These are phyloP conservation scores for Fistulifera solaris DNA, from an alignment of 108 stramenopile genomes.

Conservation along the genomic window DNA sequence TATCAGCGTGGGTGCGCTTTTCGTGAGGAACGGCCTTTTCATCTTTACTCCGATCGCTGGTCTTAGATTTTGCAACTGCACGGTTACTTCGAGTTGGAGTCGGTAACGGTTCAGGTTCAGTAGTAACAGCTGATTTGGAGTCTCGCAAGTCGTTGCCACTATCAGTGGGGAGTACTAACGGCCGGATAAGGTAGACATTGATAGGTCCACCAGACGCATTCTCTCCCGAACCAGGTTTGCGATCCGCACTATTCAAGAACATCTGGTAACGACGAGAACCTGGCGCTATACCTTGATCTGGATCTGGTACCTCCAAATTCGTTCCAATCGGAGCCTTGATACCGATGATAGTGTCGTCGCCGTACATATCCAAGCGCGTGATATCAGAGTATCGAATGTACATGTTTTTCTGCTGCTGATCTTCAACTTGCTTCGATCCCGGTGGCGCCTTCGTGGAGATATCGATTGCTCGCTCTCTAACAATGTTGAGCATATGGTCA, in stretches of 20 bases:
- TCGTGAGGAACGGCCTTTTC: too few species aligned
- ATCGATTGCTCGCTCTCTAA: conserved; percentile 16
- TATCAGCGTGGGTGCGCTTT: too few species aligned
- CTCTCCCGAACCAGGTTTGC: neutral
- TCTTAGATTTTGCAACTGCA: too few species aligned
- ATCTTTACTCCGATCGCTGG: too few species aligned
- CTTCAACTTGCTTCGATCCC: conserved; percentile 7
- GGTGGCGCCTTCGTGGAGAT: too few species aligned
- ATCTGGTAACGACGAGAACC: conserved; percentile 80
- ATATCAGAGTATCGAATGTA: conserved; percentile 62
- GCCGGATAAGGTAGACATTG: conserved; percentile 46
- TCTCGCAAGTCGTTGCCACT: neutral
- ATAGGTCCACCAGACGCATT: conserved; percentile 31
- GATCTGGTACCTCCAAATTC: conserved; percentile 82
- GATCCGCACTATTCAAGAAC: conserved; percentile 47
- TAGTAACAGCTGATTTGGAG: neutral
- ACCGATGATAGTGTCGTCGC: conserved; percentile 79
- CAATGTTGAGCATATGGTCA: conserved; percentile 22
- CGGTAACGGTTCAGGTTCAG: too few species aligned
- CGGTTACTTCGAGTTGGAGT: too few species aligned
- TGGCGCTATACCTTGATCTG: conserved; percentile 68
- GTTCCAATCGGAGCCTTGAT: conserved; percentile 85
- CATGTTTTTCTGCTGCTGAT: conserved; percentile 21
- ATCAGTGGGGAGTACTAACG: conserved; percentile 8
- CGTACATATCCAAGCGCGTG: conserved; percentile 45